Evolutionary conservation across 2,329 filamentous ascomycete species (phyloP).

Genomic region (Xylariaceae sp.): DNA sequence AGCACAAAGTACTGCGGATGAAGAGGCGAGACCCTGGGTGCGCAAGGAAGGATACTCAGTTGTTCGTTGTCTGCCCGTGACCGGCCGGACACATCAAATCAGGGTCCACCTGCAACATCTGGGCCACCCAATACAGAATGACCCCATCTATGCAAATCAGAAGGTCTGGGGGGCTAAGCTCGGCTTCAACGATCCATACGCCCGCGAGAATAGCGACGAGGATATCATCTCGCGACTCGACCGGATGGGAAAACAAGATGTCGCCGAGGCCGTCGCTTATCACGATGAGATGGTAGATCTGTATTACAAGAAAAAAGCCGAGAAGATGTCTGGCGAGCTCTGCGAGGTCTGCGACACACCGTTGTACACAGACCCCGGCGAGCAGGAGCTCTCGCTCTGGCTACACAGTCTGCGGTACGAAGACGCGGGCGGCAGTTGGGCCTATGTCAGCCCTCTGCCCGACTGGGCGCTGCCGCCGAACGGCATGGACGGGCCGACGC

Average conservation of each 20-base stretch:
- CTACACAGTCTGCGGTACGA: constrained; percentile 88
- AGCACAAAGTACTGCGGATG: constrained; percentile 10
- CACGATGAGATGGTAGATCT: constrained; percentile 88
- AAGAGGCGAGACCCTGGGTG: constrained; percentile 32
- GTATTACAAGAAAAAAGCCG: constrained; percentile 84
- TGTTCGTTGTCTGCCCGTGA: constrained; percentile 87
- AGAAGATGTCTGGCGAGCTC: constrained; percentile 81
- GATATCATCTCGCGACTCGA: constrained; percentile 81
- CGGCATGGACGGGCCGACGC: constrained; percentile 62
- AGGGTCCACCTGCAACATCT: constrained; percentile 91
- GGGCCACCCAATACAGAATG: constrained; percentile 91
- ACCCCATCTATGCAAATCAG: constrained; percentile 94
- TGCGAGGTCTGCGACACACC: constrained; percentile 80
- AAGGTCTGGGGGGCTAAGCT: constrained; percentile 81
- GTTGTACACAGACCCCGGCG: constrained; percentile 85
- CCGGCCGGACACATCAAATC: constrained; percentile 89
- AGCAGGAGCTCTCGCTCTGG: constrained; percentile 87
- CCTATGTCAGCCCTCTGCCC: constrained; percentile 77
- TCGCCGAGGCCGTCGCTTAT: constrained; percentile 84
- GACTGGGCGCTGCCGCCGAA: constrained; percentile 78
- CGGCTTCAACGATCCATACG: constrained; percentile 59
- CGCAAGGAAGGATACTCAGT: constrained; percentile 81
- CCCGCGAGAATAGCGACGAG: constrained; percentile 67
- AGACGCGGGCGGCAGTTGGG: constrained; percentile 75
- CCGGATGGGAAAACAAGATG: constrained; percentile 89